These are phyloP conservation scores for Sporothrix schenckii DNA, from an alignment of 2,329 filamentous ascomycete genomes.

Conservation along the genomic window DNA sequence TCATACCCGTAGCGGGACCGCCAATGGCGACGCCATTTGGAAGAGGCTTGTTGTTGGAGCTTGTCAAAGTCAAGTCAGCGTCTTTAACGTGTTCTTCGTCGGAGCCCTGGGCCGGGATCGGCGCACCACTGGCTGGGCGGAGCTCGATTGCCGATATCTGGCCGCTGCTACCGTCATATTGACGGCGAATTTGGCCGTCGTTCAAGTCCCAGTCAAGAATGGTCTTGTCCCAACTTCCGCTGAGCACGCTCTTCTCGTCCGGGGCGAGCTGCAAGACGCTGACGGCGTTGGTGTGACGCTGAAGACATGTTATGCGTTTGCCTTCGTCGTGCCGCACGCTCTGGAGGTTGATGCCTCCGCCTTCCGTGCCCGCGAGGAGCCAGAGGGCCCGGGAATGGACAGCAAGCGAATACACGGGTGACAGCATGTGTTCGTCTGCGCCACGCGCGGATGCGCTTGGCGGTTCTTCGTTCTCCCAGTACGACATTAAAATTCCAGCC, in stretches of 20 bases:
- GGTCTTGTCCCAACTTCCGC: slow-evolving; percentile 94
- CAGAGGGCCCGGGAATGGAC: slow-evolving; percentile 88
- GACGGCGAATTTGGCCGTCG: slow-evolving; percentile 73
- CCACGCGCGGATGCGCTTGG: slow-evolving; percentile 46
- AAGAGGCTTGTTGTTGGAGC: slow-evolving; percentile 69
- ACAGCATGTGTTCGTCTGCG: slow-evolving; percentile 67
- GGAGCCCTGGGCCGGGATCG: slow-evolving; percentile 70
- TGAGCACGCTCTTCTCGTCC: slow-evolving; percentile 85
- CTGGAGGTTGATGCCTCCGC: slow-evolving; percentile 89
- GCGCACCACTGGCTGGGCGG: slow-evolving; percentile 72
- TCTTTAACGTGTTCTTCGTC: slow-evolving; percentile 60
- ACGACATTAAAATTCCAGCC: slow-evolving; percentile 89
- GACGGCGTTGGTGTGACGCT: slow-evolving; percentile 86
- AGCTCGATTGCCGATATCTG: slow-evolving; percentile 90
- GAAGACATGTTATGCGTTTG: slow-evolving; percentile 79
- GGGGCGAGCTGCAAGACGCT: slow-evolving; percentile 80
- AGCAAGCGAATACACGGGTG: slow-evolving; percentile 91
- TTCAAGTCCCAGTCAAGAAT: slow-evolving; percentile 95
- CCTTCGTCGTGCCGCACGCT: slow-evolving; percentile 94
- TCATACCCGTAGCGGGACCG: slow-evolving; percentile 38
- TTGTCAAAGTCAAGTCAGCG: slow-evolving; percentile 72
- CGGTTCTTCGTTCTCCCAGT: slow-evolving; percentile 97
- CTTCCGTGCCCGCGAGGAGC: slow-evolving; percentile 88
- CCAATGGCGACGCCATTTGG: slow-evolving; percentile 56
- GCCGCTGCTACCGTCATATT: slow-evolving; percentile 74